Base-by-base conservation (phyloP, 2,329 filamentous ascomycete species). In the Aureobasidium sp. region DNA sequence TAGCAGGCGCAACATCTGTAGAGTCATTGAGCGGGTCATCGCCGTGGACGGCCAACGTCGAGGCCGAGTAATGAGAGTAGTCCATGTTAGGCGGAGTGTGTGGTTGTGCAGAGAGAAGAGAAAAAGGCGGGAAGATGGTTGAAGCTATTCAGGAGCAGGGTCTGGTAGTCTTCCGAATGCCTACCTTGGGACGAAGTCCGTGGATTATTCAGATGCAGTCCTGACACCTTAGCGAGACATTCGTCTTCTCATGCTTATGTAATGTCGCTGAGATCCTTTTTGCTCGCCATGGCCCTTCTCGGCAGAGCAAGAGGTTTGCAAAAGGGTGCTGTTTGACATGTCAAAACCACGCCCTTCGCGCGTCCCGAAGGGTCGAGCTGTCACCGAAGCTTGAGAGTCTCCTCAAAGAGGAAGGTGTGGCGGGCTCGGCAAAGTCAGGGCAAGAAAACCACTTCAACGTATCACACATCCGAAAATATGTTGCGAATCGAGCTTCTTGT, bases 1-100 rank as follows among this genome's bases (percentile, higher is more conserved):
- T 81, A 4, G 93, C 85, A 63, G 94, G 93, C 13, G 93, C 91
- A 61, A 97, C 88, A 71, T 94, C 91, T 55, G 85, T 72, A 62
- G 66, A 67, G 53, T 59, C 62, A 65, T 73, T 70, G 60, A 72
- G 68, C n/a, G 68, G 64, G 62, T 73, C 71, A 61, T 74, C 71
- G 61, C 64, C 71, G 64, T 74, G 72, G 51, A 74, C 66, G 29
- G 63, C 66, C 36, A 68, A 66, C 57, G 72, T 74, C 36, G 72
- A 64, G 32, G 71, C 63, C 32, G 70, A 70, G 50, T 67, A 69
- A 10, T 47, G 34, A 29, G 58, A 47, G 37, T 45, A 37, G 16
- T 62, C 57, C 29, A 59, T 50, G 39, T 3, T 42, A 10, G 39
- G 45, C 9, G 11, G 8, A 8, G 36, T 50, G 57, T 50, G 57